phyloP scores from a whole-genome alignment of 495 filamentous ascomycete species.

The Extremus antarcticus region DNA sequence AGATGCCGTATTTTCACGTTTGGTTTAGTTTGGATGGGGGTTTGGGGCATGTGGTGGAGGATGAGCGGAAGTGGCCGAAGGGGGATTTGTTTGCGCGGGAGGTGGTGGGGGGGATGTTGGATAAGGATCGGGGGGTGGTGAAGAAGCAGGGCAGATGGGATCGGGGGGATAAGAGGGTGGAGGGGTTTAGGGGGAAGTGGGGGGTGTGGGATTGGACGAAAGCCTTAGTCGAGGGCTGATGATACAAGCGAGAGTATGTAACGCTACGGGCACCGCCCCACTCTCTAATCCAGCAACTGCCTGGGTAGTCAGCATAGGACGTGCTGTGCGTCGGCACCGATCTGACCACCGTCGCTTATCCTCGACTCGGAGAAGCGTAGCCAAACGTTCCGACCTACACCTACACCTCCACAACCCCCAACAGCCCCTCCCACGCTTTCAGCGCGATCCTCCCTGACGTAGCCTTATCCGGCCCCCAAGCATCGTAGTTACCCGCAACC shows the following conservation, averaged over 20 bases:
- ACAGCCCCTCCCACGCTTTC: conserved; percentile 31
- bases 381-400: too few species aligned
- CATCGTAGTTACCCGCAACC: conserved; percentile 33
- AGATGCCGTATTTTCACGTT: conserved; percentile 98
- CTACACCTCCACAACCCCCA: conserved; percentile 15
- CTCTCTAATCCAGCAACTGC: too few species aligned
- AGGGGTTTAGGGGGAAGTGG: conserved; percentile 76
- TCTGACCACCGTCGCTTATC: too few species aligned
- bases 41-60: conserved; percentile 85
- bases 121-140: conserved; percentile 69
- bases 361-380: too few species aligned
- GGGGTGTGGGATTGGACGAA: conserved; percentile 93
- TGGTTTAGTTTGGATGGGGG: conserved; percentile 93
- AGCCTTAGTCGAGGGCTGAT: conserved; percentile 55
- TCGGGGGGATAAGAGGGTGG: conserved; percentile 61
- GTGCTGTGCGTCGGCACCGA: too few species aligned
- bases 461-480: conserved; percentile 21
- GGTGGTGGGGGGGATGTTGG: conserved; percentile 87
- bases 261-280: too few species aligned
- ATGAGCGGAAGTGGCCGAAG: conserved; percentile 74
- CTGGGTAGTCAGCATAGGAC: too few species aligned
- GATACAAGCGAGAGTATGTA: too few species aligned
- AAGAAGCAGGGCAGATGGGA: conserved; percentile 86
- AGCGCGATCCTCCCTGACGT: conserved; percentile 20
- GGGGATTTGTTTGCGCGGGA: conserved; percentile 92